Evolutionary conservation across 148 eudicot species (phyloP), one percentile per base, ranked within the genome.

Genomic region (Rhododendron williamsianum): DNA sequence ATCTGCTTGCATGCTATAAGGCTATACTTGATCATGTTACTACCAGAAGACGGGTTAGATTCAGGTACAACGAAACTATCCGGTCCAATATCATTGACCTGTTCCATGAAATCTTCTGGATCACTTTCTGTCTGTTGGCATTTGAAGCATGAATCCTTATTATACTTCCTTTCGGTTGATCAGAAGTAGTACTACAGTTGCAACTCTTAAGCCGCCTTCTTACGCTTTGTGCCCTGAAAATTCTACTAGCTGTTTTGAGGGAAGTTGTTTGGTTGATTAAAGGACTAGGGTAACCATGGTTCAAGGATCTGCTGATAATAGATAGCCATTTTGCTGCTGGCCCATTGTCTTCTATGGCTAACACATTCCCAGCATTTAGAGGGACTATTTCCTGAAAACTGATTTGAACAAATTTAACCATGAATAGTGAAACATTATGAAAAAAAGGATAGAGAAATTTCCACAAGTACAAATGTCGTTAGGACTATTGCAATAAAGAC

Each of bases 331-430:
- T 94, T 23, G 96, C 94, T 15, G 95, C 94, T 46, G 95, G 89
- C 69, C 93, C 95, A 19, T 89, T 94, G 88, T 93, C 97, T 88
- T 93, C 97, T 60, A 91, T 86, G 35, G 90, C 97, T 21, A 94
- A 89, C 82, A 93, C 95, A 48, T 94, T 94, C 58, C 97, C 95
- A n/a, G 96, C 96, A 86, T 94, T 94, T 74, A 94, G 83, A 8
- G 95, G 94, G 12, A 94, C 96, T 71, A 91, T 93, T 87, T 94
- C 97, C 92, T 94, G 97, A 83, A 94, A 94, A 49, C 97, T 94
- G 88, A 71, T 63, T 16, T 43, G n/a, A 82, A 45, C 27, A 41
- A n/a, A 25, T 0, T 7, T n/a, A 54, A n/a, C 46, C 30, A n/a
- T 45, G 15, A 27, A 25, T 67, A 9, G 9, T 13, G 7, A 71